Percentiles rank a stretch among this genome's conserved stretches.
These are phyloP conservation scores for Phylloboletellus chloephorus DNA, from an alignment of 1,284 basidiomycete genomes.

Conservation along the genomic window DNA sequence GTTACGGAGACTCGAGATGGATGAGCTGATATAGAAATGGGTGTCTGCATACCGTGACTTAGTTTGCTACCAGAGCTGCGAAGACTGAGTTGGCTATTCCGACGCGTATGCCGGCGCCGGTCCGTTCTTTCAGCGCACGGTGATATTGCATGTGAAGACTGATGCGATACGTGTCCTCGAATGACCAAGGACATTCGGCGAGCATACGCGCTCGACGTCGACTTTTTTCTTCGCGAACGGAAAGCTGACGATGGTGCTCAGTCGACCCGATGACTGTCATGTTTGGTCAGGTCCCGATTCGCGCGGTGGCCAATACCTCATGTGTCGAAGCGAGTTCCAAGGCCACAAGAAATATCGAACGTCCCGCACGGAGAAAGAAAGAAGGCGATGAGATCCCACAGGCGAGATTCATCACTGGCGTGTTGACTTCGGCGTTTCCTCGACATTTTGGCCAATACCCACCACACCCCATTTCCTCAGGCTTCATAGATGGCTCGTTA, in stretches of 20 bases:
- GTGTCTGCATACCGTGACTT: no score
- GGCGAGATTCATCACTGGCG: conserved; percentile 71
- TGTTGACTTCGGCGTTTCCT: conserved; percentile 16
- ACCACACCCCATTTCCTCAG: conserved; percentile 34
- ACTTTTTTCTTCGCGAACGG: conserved; percentile 87
- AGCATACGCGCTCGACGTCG: conserved; percentile 60
- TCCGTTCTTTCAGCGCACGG: conserved; percentile 78
- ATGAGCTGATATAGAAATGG: conserved; percentile 12
- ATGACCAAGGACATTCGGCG: conserved; percentile 74
- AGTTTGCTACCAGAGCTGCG: conserved; percentile 65
- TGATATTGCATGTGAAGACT: conserved; percentile 77
- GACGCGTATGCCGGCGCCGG: conserved; percentile 69
- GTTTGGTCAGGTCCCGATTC: conserved; percentile 70
- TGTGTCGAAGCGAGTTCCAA: conserved; percentile 82
- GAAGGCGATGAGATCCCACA: conserved; percentile 72
- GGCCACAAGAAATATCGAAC: conserved; percentile 67
- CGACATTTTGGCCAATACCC: neutral
- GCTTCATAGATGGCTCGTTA: conserved; percentile 77
- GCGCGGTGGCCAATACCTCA: conserved; percentile 73
- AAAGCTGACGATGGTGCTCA: conserved; percentile 74
- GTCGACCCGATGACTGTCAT: neutral
- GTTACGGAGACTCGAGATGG: conserved; percentile 5
- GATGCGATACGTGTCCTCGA: conserved; percentile 75
- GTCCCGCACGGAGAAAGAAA: conserved; percentile 62
- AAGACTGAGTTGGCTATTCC: conserved; percentile 70